Evolutionary conservation across 768 basidiomycete genomes (phyloP).

Genomic region (Lactarius quietus): DNA sequence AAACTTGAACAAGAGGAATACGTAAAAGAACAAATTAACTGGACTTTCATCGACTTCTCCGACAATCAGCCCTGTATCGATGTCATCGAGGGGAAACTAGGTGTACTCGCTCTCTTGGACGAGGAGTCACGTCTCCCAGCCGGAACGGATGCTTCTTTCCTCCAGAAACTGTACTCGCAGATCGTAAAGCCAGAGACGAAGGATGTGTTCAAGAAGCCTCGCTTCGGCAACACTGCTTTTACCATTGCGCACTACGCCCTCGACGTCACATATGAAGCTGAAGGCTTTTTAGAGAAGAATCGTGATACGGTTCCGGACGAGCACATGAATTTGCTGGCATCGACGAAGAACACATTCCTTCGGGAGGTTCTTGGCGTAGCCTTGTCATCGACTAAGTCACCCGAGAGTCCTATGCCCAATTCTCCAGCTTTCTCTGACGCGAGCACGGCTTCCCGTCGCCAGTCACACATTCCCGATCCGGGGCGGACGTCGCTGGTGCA

Average conservation of each 20-base stretch:
- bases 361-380: constrained; percentile 94
- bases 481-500: constrained; percentile 71
- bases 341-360: constrained; percentile 88
- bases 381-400: constrained; percentile 63
- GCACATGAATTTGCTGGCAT: constrained; percentile 83
- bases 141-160: constrained; percentile 88
- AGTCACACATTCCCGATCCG: constrained; percentile 84
- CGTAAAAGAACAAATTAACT: constrained; percentile 96
- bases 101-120: constrained; percentile 90
- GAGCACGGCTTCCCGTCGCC: constrained; percentile 72
- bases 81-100: constrained; percentile 95
- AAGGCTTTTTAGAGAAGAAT: constrained; percentile 99
- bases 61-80: constrained; percentile 99
- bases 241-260: constrained; percentile 97
- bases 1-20: constrained; percentile 99
- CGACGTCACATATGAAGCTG: constrained; percentile 98
- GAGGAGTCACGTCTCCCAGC: constrained; percentile 97
- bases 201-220: constrained; percentile 93
- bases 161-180: constrained; percentile 87
- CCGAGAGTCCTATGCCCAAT: constrained; percentile 64
- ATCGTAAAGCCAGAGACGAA: constrained; percentile 83
- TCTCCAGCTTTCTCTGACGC: constrained; percentile 80
- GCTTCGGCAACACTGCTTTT: constrained; percentile 97
- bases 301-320: constrained; percentile 98
- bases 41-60: constrained; percentile 99